Percentiles rank a stretch among this genome's conserved stretches.
Conservation (phyloP, 371 early-diverging fungal species). For the Saksenaea vasiformis region DNA sequence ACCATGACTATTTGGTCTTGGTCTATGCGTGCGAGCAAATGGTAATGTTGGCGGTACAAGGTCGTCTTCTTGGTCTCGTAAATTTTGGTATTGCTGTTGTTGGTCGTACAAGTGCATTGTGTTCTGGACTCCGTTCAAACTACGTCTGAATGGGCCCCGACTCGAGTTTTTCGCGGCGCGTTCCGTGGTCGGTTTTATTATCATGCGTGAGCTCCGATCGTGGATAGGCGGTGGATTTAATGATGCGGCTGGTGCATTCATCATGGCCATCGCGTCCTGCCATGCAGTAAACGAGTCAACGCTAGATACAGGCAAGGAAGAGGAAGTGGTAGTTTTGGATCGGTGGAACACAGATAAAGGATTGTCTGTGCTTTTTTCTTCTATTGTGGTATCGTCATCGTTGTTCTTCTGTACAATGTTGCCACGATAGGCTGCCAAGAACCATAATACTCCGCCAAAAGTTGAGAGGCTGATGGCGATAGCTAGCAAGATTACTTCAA, state of each 20-base stretch:
- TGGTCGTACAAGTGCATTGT: slow-evolving; percentile 8
- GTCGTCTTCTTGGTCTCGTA: slow-evolving; percentile 9
- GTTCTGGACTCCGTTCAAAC: slow-evolving; percentile 10
- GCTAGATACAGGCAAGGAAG: slow-evolving; percentile 4
- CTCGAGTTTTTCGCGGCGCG: slow-evolving; percentile 5
- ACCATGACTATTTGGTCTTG: slow-evolving; percentile 17
- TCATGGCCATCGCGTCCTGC: slow-evolving; percentile 14
- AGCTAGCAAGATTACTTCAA: slow-evolving; percentile 30
- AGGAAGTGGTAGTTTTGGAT: slow-evolving; percentile 9
- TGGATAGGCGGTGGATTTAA: slow-evolving; percentile 1
- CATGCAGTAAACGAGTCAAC: slow-evolving; percentile 16
- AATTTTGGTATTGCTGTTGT: slow-evolving; percentile 11
- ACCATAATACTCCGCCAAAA: slow-evolving; percentile 20
- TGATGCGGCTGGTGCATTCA: slow-evolving; percentile 7
- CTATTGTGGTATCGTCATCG: not conserved
- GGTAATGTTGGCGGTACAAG: slow-evolving; percentile 17
- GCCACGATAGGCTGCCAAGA: slow-evolving; percentile 8
- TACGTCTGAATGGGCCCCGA: slow-evolving; percentile 7
- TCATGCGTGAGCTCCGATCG: not conserved
- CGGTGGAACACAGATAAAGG: slow-evolving; percentile 1
- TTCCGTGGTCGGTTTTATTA: not conserved
- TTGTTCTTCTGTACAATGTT: too few species aligned
- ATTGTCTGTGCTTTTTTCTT: not conserved
- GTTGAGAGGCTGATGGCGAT: slow-evolving; percentile 22
- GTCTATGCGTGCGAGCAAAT: slow-evolving; percentile 8